A percentile compares a stretch with the other conserved stretches of the same genome.
phyloP scores from a whole-genome alignment of 768 basidiomycete genomes.

The Ramaria rubella region DNA sequence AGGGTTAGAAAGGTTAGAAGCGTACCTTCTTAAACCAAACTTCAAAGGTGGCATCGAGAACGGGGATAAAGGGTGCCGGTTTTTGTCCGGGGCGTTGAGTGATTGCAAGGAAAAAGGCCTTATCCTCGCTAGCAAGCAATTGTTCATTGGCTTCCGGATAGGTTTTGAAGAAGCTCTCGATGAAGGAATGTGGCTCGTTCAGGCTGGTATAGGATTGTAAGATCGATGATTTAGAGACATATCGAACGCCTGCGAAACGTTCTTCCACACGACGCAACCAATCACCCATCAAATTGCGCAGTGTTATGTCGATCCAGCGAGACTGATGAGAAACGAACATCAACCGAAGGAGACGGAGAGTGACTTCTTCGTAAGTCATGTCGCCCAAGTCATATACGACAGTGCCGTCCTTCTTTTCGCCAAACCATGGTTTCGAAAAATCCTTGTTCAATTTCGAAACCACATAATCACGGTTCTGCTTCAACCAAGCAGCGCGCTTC shows the following conservation, averaged over 20 bases:
- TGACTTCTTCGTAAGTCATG: conserved; percentile 98
- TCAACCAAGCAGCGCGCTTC: conserved; percentile 86
- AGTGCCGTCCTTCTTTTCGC: conserved; percentile 86
- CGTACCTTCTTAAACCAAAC: conserved; percentile 99
- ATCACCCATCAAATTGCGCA: conserved; percentile 92
- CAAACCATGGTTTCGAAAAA: conserved; percentile 97
- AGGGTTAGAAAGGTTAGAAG: neutral
- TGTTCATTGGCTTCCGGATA: conserved; percentile 82
- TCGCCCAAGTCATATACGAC: conserved; percentile 83
- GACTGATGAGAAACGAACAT: conserved; percentile 91
- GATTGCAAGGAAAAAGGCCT: conserved; percentile 93
- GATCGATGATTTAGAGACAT: conserved; percentile 69
- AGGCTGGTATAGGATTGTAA: conserved; percentile 78
- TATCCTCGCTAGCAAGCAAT: conserved; percentile 87
- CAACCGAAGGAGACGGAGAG: conserved; percentile 82
- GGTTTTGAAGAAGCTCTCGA: conserved; percentile 75
- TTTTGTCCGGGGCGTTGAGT: conserved; percentile 96
- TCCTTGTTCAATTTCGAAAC: conserved; percentile 90
- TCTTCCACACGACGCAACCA: conserved; percentile 96
- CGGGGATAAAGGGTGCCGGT: conserved; percentile 96
- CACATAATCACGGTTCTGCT: conserved; percentile 80
- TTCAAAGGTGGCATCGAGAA: conserved; percentile 87
- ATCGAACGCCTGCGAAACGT: conserved; percentile 87
- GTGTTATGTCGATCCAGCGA: conserved; percentile 88
- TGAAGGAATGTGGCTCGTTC: conserved; percentile 72